Evolutionary conservation across 495 filamentous ascomycete genomes (phyloP).

Genomic region (Tuber indicum): DNA sequence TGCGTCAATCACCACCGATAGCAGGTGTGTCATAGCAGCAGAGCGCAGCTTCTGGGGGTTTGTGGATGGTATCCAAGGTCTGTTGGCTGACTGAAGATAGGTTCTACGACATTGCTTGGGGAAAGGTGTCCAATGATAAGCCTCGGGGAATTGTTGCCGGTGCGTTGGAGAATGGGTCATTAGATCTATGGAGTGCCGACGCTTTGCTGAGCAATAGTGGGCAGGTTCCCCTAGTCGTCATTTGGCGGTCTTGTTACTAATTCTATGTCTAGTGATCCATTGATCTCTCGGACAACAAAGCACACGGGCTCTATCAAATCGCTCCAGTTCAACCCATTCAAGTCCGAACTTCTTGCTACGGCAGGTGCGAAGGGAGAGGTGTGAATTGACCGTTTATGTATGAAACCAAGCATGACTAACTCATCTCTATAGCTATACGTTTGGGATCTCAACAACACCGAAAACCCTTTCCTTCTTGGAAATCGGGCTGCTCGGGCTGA

Average conservation of each 20-base stretch:
- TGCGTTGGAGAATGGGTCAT: conserved; percentile 89
- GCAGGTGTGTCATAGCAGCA: conserved; percentile 56
- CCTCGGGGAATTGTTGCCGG: conserved; percentile 85
- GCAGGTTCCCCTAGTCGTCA: conserved; percentile 18
- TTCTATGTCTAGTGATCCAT: conserved; percentile 54
- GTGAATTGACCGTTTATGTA: conserved; percentile 7
- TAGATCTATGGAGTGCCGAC: conserved; percentile 91
- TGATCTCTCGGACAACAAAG: conserved; percentile 83
- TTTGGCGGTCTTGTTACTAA: conserved; percentile 25
- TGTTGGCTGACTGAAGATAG: conserved; percentile 46
- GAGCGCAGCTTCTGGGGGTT: background rate
- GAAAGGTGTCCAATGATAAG: conserved; percentile 65
- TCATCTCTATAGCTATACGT: conserved; percentile 91
- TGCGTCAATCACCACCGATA: conserved; percentile 77
- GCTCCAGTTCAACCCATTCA: conserved; percentile 94
- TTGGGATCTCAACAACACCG: conserved; percentile 82
- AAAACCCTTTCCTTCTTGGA: conserved; percentile 80
- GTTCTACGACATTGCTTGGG: conserved; percentile 97
- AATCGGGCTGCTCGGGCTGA: conserved; percentile 80
- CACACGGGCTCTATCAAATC: conserved; percentile 91
- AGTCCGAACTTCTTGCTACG: conserved; percentile 84
- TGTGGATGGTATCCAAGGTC: background rate
- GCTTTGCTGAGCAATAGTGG: conserved; percentile 32
- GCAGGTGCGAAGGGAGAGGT: conserved; percentile 87
- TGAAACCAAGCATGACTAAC: conserved; percentile 47